phyloP scores from a whole-genome alignment of 2,329 filamentous ascomycete species.

The Sclerotinia subarctica region DNA sequence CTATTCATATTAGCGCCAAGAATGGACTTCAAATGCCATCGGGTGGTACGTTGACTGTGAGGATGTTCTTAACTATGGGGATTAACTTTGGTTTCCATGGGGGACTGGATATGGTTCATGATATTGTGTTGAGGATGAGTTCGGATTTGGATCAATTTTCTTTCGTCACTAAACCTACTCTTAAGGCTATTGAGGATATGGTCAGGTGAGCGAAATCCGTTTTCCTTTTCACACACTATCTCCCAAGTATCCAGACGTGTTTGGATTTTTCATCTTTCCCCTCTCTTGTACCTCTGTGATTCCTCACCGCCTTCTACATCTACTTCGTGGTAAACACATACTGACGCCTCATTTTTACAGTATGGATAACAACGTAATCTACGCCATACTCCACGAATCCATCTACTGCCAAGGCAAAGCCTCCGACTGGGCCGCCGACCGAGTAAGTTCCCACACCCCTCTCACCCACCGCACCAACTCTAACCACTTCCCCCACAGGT shows the following conservation, averaged over 20 bases:
- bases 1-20: constrained; percentile 51
- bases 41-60: constrained; percentile 69
- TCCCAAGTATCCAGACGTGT: not conserved
- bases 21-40: constrained; percentile 62
- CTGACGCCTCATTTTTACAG: not conserved
- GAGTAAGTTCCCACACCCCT: constrained; percentile 35
- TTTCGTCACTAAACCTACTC: constrained; percentile 69
- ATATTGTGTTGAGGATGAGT: constrained; percentile 65
- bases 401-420: constrained; percentile 72
- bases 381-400: constrained; percentile 66
- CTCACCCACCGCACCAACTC: not conserved
- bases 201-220: not conserved
- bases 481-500: not conserved
- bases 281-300: not conserved
- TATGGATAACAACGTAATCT: constrained; percentile 11
- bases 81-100: constrained; percentile 76
- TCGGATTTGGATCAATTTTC: constrained; percentile 73
- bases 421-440: constrained; percentile 73
- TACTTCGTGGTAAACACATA: not conserved
- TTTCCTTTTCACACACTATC: not conserved
- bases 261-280: not conserved
- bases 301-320: not conserved
- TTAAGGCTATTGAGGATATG: constrained; percentile 64
- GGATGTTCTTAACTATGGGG: constrained; percentile 74
- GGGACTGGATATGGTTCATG: constrained; percentile 72